Evolutionary conservation across 345 rosid genomes (phyloP).

Genomic region (Aquilaria malaccensis): DNA sequence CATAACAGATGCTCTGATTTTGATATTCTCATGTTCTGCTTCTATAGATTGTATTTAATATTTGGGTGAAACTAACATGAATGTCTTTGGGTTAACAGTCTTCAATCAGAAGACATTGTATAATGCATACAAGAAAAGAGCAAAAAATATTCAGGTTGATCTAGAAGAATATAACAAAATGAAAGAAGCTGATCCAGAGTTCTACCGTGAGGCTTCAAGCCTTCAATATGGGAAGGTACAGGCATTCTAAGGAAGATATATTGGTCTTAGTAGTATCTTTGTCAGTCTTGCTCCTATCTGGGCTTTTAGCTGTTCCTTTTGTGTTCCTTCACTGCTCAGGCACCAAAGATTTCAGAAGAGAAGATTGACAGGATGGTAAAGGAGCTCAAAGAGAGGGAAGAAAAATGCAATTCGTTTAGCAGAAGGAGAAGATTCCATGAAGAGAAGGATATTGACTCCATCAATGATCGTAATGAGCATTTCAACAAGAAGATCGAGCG

Average conservation of each 20-base stretch:
- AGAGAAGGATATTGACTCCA: slow-evolving; percentile 93
- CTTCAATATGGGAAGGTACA: slow-evolving; percentile 87
- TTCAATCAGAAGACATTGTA: slow-evolving; percentile 89
- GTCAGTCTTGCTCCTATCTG: not conserved
- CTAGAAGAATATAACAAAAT: slow-evolving; percentile 81
- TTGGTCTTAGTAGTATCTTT: too few species aligned
- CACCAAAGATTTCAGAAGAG: slow-evolving; percentile 71
- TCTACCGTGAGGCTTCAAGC: slow-evolving; percentile 92
- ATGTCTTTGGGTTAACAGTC: slow-evolving; percentile 30
- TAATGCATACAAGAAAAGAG: slow-evolving; percentile 81
- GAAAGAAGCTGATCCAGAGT: slow-evolving; percentile 98
- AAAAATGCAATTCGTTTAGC: slow-evolving; percentile 73
- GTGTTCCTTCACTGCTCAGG: slow-evolving; percentile 34
- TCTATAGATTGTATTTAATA: not conserved
- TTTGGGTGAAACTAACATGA: slow-evolving; percentile 9
- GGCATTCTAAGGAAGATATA: not conserved
- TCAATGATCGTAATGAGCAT: slow-evolving; percentile 97
- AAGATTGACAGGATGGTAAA: slow-evolving; percentile 83
- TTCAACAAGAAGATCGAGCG: slow-evolving; percentile 98
- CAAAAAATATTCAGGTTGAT: slow-evolving; percentile 68
- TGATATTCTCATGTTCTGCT: not conserved
- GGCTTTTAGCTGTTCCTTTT: not conserved
- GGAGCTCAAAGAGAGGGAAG: slow-evolving; percentile 71
- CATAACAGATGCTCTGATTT: not conserved
- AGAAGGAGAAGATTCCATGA: slow-evolving; percentile 86